Evolutionary conservation across 768 basidiomycete genomes (phyloP), one percentile per base, ranked within the genome.

Genomic region (Auriscalpium microsporum): DNA sequence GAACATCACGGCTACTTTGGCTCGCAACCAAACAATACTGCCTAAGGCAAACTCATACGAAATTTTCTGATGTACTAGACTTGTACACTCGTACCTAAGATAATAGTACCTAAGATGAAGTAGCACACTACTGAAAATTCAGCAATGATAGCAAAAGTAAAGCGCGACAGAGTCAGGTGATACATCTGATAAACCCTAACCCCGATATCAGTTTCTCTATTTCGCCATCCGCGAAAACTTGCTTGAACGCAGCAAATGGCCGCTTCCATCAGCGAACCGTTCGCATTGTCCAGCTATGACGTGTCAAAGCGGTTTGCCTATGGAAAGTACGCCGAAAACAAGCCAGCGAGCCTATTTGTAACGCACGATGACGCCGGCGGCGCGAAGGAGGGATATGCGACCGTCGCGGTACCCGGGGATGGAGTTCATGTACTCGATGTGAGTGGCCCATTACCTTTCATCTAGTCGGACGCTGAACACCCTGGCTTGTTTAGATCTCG

Each of bases 351-450:
- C 56, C 55, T 76, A 21, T 75, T 68, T 57, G 72, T 72, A 28
- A 68, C 68, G 2, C 67, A 75, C 35, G 64, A 64, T 53, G 68
- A 65, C 42, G 63, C 69, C 13, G 66, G 67, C 47, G 64, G 56
- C 8, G 54, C 46, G 48, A 72, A 56, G 45, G 81, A 85, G 40
- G 79, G 81, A 28, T 78, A 77, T 73, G 83, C 78, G 44, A 86
- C 86, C 1, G 75, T 87, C 53, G 78, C 86, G 13, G 83, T 76
- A 11, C 86, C 89, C 57, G 78, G 77, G 58, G 87, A 91, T 54
- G 89, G 89, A 34, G 72, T 90, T 40, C 87, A 90, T 69, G 66
- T 91, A 46, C 68, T 87, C 56, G 84, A 90, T 66, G 88, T 90
- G 64, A 62, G 78, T 73, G 17, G 35, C 16, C n/a, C 19, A 35